phyloP scores from a whole-genome alignment of 129 eudicot genomes.

The Apium graveolens region DNA sequence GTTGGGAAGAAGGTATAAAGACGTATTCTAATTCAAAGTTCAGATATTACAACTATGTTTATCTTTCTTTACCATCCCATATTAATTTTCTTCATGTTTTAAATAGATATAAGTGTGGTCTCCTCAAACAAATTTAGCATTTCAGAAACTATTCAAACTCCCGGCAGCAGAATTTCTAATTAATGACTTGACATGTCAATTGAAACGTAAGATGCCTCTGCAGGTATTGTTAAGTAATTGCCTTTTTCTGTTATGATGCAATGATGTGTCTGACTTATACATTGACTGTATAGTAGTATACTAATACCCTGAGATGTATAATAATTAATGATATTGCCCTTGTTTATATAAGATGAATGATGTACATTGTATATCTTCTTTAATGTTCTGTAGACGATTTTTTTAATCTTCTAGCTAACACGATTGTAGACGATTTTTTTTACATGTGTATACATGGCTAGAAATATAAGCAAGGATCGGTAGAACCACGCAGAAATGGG shows the following conservation, averaged over 20 bases:
- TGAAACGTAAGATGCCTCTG: constrained; percentile 88
- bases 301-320: no score
- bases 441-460: no score
- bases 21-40: not conserved
- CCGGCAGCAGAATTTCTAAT: constrained; percentile 95
- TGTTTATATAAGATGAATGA: not conserved
- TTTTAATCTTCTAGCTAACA: not conserved
- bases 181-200: constrained; percentile 82
- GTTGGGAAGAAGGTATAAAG: constrained; percentile 88
- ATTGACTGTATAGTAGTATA: not conserved
- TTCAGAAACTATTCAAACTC: constrained; percentile 84
- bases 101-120: constrained; percentile 63
- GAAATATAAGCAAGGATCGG: no score
- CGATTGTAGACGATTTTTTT: constrained; percentile 53
- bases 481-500: no score
- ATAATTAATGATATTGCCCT: not conserved
- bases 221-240: constrained; percentile 41
- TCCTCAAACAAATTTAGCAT: constrained; percentile 92
- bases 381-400: not conserved
- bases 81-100: constrained; percentile 3
- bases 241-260: not conserved
- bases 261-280: not conserved
- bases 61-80: not conserved
- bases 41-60: not conserved
- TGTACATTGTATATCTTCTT: not conserved